A percentile compares a stretch with the other conserved stretches of the same genome.
These are phyloP conservation scores for Canna indica DNA, from an alignment of 176 grass and related monocot species.

Conservation along the genomic window DNA sequence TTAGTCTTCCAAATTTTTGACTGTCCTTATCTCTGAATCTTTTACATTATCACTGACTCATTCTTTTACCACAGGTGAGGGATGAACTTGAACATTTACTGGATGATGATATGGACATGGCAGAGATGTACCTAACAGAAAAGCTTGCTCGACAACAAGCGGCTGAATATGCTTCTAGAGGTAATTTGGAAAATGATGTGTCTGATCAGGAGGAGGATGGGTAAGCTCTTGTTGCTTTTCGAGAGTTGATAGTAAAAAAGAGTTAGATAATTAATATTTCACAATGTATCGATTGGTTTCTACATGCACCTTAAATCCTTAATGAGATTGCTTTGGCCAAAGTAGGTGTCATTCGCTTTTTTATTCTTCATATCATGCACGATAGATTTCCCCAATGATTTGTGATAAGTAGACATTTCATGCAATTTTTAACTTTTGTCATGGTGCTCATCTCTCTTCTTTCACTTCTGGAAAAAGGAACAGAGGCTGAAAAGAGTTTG, in stretches of 20 bases:
- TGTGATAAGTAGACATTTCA: too few species aligned
- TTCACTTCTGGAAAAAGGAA: too few species aligned
- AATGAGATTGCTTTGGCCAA: neutral
- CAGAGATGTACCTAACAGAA: conserved; percentile 48
- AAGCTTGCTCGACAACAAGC: conserved; percentile 34
- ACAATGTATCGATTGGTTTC: neutral
- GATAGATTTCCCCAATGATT: too few species aligned
- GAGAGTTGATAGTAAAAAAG: neutral
- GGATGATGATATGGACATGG: conserved; percentile 51
- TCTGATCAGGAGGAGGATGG: neutral
- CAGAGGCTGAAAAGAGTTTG: too few species aligned
- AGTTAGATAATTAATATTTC: neutral
- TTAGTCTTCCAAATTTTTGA: neutral
- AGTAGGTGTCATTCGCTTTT: neutral
- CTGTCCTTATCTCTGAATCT: neutral
- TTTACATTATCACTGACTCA: neutral
- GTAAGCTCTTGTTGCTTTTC: conserved; percentile 1
- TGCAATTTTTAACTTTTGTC: too few species aligned
- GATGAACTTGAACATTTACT: conserved; percentile 63
- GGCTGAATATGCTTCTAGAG: conserved; percentile 14
- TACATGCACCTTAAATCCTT: neutral
- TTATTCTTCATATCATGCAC: neutral
- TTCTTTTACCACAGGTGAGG: conserved; percentile 26
- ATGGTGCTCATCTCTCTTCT: too few species aligned
- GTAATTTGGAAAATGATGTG: conserved; percentile 22